Percentiles rank a stretch among this genome's conserved stretches.
phyloP scores from a whole-genome alignment of 345 rosid species.

The Diplotaxis tenuifolia region DNA sequence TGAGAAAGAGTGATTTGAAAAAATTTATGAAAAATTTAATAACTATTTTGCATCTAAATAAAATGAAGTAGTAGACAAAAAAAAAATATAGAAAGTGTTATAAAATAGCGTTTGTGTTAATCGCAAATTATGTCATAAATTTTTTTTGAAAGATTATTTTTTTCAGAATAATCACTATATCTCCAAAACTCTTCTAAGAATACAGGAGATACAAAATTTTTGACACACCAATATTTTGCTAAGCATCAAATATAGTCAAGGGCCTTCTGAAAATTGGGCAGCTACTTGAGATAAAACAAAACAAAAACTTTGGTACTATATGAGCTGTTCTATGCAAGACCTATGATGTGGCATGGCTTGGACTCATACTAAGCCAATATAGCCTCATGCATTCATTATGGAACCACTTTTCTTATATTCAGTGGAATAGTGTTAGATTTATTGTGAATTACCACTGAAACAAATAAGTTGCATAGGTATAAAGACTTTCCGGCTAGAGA shows the following conservation, averaged over 20 bases:
- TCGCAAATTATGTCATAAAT: too few relatives aligned
- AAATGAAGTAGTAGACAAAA: too few relatives aligned
- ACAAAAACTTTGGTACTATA: neutral
- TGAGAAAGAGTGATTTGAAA: too few relatives aligned
- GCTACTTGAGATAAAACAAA: conserved; percentile 95
- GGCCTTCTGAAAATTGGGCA: conserved; percentile 87
- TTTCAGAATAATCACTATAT: too few relatives aligned
- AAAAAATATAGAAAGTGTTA: too few relatives aligned
- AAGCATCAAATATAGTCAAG: conserved; percentile 77
- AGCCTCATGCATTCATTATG: neutral
- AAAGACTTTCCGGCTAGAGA: conserved; percentile 61
- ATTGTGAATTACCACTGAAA: conserved; percentile 9
- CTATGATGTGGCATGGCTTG: neutral
- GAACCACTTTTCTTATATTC: neutral
- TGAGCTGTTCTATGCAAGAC: neutral
- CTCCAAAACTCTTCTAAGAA: too few relatives aligned
- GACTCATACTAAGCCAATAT: neutral
- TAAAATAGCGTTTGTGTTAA: too few relatives aligned
- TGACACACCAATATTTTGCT: conserved; percentile 72
- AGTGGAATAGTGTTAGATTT: neutral
- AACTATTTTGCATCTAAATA: too few relatives aligned
- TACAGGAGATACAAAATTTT: conserved; percentile 85
- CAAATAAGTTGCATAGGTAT: conserved; percentile 54
- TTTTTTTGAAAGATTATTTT: too few relatives aligned
- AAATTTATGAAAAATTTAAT: too few relatives aligned